These are phyloP conservation scores for Saccharomyces hybrid DNA, from an alignment of 1,139 yeast species.

Conservation along the genomic window DNA sequence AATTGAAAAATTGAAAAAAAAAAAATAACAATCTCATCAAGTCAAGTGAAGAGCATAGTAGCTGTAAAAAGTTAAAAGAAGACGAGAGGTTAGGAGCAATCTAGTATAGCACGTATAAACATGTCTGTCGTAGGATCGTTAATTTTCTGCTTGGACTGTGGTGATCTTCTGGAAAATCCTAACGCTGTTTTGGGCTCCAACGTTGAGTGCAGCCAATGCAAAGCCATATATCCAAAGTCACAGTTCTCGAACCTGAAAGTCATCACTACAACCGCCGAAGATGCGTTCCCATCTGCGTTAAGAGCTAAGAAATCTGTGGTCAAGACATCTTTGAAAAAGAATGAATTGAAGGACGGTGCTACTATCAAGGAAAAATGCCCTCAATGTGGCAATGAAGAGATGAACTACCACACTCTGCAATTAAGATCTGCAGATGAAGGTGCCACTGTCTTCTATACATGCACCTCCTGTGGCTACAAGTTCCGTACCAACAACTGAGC, in stretches of 20 bases:
- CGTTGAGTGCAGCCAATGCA: constrained; percentile 63
- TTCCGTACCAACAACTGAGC: constrained; percentile 79
- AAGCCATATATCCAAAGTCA: constrained; percentile 46
- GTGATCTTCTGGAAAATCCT: constrained; percentile 65
- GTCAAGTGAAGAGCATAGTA: constrained; percentile 1
- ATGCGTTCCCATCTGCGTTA: constrained; percentile 86
- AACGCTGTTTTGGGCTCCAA: constrained; percentile 43
- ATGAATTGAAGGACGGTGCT: constrained; percentile 88
- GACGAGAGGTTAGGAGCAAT: background rate
- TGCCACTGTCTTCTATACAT: constrained; percentile 90
- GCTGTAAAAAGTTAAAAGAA: background rate
- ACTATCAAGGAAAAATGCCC: constrained; percentile 96
- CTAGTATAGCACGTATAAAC: background rate
- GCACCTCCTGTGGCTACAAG: constrained; percentile 85
- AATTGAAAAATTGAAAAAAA: background rate
- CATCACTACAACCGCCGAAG: constrained; percentile 70
- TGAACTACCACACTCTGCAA: constrained; percentile 95
- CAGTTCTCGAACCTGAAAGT: constrained; percentile 75
- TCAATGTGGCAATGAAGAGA: constrained; percentile 93
- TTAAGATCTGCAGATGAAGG: constrained; percentile 98
- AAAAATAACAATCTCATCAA: background rate
- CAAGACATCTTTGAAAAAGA: constrained; percentile 68
- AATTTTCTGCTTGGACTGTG: constrained; percentile 90
- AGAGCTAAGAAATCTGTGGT: constrained; percentile 81
- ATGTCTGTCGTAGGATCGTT: constrained; percentile 96